A percentile compares a stretch with the other conserved stretches of the same genome.
These are phyloP conservation scores for Neocucurbitaria cava DNA, from an alignment of 2,329 filamentous ascomycete genomes.

Conservation along the genomic window DNA sequence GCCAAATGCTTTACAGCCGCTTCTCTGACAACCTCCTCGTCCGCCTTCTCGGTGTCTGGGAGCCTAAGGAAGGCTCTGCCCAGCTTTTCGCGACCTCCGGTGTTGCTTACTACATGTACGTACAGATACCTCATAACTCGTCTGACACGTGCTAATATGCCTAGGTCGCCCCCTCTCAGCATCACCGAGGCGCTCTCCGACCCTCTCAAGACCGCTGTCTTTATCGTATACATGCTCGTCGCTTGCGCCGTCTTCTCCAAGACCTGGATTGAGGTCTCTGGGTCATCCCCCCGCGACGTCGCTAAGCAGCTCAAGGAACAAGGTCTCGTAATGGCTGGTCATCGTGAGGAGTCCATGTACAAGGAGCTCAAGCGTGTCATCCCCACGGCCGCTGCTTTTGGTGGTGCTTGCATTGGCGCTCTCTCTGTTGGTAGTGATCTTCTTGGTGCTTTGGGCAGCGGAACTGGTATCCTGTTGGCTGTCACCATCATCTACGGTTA, in stretches of 20 bases:
- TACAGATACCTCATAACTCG: background rate
- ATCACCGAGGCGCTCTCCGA: constrained; percentile 96
- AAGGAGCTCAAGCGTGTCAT: constrained; percentile 99
- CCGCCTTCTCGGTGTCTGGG: constrained; percentile 97
- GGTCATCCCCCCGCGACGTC: constrained; percentile 95
- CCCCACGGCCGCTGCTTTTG: constrained; percentile 95
- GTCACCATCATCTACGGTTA: constrained; percentile 99
- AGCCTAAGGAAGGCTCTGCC: constrained; percentile 92
- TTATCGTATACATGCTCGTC: constrained; percentile 96
- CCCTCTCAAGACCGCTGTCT: constrained; percentile 93
- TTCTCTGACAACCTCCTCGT: constrained; percentile 99
- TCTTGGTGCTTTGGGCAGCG: constrained; percentile 92
- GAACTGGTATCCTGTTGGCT: constrained; percentile 96
- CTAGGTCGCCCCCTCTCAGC: constrained; percentile 84
- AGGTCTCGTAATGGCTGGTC: constrained; percentile 98
- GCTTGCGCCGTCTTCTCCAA: constrained; percentile 99
- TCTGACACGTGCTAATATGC: constrained; percentile 15
- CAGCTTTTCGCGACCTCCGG: constrained; percentile 94
- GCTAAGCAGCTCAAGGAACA: constrained; percentile 99
- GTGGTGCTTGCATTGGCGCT: constrained; percentile 98
- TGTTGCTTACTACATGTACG: constrained; percentile 95
- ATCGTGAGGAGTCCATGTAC: constrained; percentile 99
- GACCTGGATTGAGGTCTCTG: constrained; percentile 99
- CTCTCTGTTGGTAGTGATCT: constrained; percentile 95
- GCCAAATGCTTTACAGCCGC: constrained; percentile 98